These are phyloP conservation scores for Amniculicola lignicola DNA, from an alignment of 495 filamentous ascomycete species.

Conservation along the genomic window DNA sequence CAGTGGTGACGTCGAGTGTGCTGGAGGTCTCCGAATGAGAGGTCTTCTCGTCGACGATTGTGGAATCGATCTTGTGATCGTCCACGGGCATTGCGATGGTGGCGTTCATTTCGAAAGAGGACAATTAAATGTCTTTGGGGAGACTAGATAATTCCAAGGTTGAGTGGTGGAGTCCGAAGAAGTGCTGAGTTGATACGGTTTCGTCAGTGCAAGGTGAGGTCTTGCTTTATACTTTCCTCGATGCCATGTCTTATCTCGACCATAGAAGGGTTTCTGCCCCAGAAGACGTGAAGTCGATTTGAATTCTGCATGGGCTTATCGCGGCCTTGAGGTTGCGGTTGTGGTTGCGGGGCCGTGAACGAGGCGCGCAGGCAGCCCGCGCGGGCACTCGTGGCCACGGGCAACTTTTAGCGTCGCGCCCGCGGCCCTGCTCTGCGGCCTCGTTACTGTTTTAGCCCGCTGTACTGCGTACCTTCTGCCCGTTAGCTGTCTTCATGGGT, in stretches of 20 bases:
- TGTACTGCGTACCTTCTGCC: no score
- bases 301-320: neutral
- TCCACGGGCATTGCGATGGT: neutral
- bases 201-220: neutral
- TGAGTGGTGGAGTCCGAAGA: no score
- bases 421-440: neutral
- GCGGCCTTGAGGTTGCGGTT: neutral
- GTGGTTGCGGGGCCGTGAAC: neutral
- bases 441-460: neutral
- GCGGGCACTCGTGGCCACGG: neutral
- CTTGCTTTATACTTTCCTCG: neutral
- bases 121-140: no score
- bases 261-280: neutral
- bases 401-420: neutral
- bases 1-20: neutral
- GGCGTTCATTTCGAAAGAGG: no score
- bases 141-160: no score
- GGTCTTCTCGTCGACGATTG: neutral
- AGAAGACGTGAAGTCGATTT: neutral
- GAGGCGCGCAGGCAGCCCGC: neutral
- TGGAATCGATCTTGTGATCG: neutral
- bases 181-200: neutral
- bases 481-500: no score
- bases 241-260: neutral
- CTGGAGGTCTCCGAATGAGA: neutral